These are phyloP conservation scores for Bruguiera hainesii DNA, from an alignment of 441 rosid species.

Conservation along the genomic window DNA sequence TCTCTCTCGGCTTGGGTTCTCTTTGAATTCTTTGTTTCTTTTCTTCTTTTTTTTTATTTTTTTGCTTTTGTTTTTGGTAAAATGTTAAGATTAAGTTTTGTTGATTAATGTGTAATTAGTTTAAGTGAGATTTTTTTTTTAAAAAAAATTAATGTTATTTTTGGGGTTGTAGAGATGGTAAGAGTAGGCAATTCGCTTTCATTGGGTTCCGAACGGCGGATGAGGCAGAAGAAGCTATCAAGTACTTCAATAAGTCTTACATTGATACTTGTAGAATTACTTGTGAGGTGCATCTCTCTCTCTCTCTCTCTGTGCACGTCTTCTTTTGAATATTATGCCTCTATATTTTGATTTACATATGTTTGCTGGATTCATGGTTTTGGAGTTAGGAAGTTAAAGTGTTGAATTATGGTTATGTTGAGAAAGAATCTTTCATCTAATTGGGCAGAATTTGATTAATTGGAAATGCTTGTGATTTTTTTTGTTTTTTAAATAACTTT, in stretches of 20 bases:
- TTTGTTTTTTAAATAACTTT: no score
- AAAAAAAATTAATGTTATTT: not conserved
- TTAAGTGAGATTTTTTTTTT: not conserved
- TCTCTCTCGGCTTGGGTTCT: not conserved
- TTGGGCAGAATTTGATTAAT: no score
- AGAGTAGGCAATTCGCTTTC: slow-evolving; percentile 82
- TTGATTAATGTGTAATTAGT: not conserved
- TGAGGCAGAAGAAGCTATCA: slow-evolving; percentile 84
- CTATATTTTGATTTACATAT: slow-evolving; percentile 2
- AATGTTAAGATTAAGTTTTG: not conserved
- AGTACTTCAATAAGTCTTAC: slow-evolving; percentile 65
- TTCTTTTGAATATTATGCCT: not conserved
- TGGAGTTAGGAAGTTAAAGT: not conserved
- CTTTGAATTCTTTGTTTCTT: not conserved
- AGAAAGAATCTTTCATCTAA: no score
- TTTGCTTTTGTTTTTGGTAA: not conserved
- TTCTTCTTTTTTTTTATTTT: not conserved
- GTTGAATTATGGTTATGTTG: not conserved
- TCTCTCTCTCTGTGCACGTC: no score
- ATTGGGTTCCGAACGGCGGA: slow-evolving; percentile 70
- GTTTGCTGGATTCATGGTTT: not conserved
- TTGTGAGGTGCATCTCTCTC: slow-evolving; percentile 59
- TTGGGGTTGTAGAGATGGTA: slow-evolving; percentile 60
- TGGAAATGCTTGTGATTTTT: no score
- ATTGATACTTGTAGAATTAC: slow-evolving; percentile 59